A percentile compares a stretch with the other conserved stretches of the same genome.
Conservation (phyloP, 2,329 filamentous ascomycete species). For the Seiridium unicorne region DNA sequence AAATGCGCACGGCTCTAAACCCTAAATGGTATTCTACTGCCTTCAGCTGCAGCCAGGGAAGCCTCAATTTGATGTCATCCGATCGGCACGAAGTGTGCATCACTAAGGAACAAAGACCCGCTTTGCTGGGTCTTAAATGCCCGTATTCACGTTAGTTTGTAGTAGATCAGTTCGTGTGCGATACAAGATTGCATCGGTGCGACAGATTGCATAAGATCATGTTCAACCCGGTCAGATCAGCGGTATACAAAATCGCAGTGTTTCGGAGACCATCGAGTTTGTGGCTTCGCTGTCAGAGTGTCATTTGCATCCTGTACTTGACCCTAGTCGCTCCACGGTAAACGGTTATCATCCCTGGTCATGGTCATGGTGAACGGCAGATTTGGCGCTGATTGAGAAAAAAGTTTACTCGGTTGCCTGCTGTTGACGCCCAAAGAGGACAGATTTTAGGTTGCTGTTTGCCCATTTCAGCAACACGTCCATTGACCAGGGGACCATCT, state of each 20-base stretch:
- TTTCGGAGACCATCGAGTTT: no score
- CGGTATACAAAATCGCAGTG: no score
- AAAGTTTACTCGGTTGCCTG: no score
- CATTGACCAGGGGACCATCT: neutral
- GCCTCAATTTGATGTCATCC: neutral
- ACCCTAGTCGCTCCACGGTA: no score
- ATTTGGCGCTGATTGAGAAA: no score
- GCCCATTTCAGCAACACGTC: neutral
- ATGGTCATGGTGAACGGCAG: no score
- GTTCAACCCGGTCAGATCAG: no score
- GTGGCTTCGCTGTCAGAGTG: no score
- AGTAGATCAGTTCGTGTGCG: neutral
- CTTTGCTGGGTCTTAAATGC: neutral
- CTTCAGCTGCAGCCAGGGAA: neutral
- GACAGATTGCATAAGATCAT: no score
- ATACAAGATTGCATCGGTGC: no score
- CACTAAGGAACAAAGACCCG: neutral
- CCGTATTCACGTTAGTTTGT: neutral
- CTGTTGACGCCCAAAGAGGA: neutral
- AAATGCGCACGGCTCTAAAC: neutral
- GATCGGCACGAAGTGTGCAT: neutral
- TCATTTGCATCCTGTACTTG: no score
- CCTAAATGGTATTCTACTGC: neutral
- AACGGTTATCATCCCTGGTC: no score
- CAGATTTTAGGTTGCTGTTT: neutral